These are phyloP conservation scores for Polyplosphaeria fusca DNA, from an alignment of 495 filamentous ascomycete species.

Conservation along the genomic window DNA sequence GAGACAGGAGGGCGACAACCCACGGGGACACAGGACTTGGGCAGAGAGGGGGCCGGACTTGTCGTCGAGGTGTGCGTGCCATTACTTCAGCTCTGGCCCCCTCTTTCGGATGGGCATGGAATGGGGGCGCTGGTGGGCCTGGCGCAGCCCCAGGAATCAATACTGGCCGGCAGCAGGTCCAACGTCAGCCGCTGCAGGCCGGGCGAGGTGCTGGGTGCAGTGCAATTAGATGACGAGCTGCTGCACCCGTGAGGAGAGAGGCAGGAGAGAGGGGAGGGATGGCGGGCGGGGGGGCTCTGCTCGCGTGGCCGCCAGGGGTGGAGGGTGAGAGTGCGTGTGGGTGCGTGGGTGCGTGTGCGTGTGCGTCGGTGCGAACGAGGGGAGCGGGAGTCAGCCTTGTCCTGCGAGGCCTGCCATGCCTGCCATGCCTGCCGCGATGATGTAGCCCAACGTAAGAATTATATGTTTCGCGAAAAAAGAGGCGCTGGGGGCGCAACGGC, in stretches of 20 bases:
- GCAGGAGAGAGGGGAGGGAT: neutral
- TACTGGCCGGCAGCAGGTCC: slow-evolving; percentile 13
- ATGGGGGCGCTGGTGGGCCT: neutral
- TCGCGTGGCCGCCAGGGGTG: slow-evolving; percentile 21
- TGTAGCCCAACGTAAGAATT: slow-evolving; percentile 24
- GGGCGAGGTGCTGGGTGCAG: too few species aligned
- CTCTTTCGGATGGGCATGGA: neutral
- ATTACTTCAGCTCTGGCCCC: slow-evolving; percentile 7
- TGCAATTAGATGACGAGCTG: neutral
- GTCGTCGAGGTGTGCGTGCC: neutral
- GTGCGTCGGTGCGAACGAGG: too few species aligned
- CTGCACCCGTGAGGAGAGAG: neutral
- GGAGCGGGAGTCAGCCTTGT: slow-evolving; percentile 21
- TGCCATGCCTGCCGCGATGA: slow-evolving; percentile 19
- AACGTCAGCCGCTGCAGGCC: slow-evolving; percentile 29
- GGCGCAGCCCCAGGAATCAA: neutral
- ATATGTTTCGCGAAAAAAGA: neutral
- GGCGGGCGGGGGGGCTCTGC: slow-evolving; percentile 3
- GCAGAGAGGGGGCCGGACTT: slow-evolving; percentile 6
- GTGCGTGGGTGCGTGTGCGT: neutral
- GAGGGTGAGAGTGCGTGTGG: neutral
- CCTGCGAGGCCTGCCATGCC: slow-evolving; percentile 22
- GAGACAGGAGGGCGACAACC: slow-evolving; percentile 9
- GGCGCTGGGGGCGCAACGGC: neutral
- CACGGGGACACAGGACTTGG: too few species aligned